These are phyloP conservation scores for Ophiostoma angusticollis DNA, from an alignment of 2,329 filamentous ascomycete species.

Conservation along the genomic window DNA sequence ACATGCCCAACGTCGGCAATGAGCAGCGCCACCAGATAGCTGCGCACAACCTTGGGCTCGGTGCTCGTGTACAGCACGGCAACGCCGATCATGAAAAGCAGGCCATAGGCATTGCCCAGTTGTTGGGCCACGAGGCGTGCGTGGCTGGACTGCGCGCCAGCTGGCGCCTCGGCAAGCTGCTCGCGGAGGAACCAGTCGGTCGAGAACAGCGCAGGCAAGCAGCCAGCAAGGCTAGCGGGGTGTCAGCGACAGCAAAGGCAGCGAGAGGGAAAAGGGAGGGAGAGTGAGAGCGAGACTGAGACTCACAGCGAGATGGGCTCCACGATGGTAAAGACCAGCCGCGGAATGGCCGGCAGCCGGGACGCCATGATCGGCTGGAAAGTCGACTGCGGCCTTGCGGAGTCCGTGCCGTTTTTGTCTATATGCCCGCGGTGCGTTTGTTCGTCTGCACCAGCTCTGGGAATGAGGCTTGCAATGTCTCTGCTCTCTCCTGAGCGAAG, in stretches of 20 bases:
- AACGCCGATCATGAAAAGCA: constrained; percentile 51
- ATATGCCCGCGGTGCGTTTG: neutral
- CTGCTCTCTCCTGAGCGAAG: too few relatives aligned
- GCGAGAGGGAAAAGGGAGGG: neutral
- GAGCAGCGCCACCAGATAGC: constrained; percentile 53
- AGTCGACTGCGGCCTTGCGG: too few relatives aligned
- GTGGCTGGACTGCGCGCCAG: constrained; percentile 26
- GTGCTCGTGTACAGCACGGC: constrained; percentile 50
- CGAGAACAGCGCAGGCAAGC: constrained; percentile 40
- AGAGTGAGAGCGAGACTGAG: too few relatives aligned
- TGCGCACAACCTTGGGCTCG: constrained; percentile 52
- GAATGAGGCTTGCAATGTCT: too few relatives aligned
- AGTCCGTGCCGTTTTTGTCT: too few relatives aligned
- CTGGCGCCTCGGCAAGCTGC: constrained; percentile 36
- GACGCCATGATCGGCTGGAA: constrained; percentile 45
- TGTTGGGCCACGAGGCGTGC: constrained; percentile 49
- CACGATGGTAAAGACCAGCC: constrained; percentile 52
- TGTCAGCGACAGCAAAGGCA: neutral
- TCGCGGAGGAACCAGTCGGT: constrained; percentile 50
- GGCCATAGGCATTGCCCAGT: constrained; percentile 56
- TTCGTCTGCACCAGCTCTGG: too few relatives aligned
- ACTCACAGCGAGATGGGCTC: constrained; percentile 57
- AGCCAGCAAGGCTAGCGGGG: constrained; percentile 42
- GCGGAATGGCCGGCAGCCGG: constrained; percentile 49
- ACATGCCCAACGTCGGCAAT: constrained; percentile 57